These are phyloP conservation scores for Ascochyta koolunga DNA, from an alignment of 2,329 filamentous ascomycete genomes.

Conservation along the genomic window DNA sequence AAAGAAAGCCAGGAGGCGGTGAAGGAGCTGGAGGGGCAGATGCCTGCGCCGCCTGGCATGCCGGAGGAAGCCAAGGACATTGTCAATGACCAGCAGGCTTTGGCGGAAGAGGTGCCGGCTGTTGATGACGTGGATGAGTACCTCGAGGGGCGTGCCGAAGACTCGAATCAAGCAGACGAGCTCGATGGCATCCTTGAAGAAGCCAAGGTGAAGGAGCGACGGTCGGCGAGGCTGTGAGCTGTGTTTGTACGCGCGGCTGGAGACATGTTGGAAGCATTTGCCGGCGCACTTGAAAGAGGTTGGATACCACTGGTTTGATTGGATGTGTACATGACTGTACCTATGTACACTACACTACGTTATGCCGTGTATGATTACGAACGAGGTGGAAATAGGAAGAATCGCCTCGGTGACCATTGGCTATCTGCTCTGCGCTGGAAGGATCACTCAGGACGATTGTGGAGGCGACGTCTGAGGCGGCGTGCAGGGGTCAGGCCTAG, in stretches of 20 bases:
- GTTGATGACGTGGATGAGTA: constrained; percentile 25
- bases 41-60: constrained; percentile 13
- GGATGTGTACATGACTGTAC: constrained; percentile 12
- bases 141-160: constrained; percentile 22
- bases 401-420: no score
- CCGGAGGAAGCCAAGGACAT: constrained; percentile 22
- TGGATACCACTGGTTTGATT: not conserved
- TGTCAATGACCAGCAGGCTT: constrained; percentile 20
- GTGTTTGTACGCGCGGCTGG: not conserved
- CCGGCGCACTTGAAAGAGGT: constrained; percentile 7
- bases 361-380: not conserved
- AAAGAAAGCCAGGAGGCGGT: constrained; percentile 14
- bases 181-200: constrained; percentile 1
- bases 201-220: not conserved
- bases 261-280: constrained; percentile 2
- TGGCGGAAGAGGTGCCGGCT: not conserved
- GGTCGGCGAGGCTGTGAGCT: not conserved
- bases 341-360: not conserved
- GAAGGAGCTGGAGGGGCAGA: not conserved
- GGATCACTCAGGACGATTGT: no score
- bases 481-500: constrained; percentile 12
- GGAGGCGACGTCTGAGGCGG: constrained; percentile 13
- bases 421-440: no score
- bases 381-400: not conserved
- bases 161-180: not conserved